These are phyloP conservation scores for Hemerocallis citrina DNA, from an alignment of 106 monocot species.

Conservation along the genomic window DNA sequence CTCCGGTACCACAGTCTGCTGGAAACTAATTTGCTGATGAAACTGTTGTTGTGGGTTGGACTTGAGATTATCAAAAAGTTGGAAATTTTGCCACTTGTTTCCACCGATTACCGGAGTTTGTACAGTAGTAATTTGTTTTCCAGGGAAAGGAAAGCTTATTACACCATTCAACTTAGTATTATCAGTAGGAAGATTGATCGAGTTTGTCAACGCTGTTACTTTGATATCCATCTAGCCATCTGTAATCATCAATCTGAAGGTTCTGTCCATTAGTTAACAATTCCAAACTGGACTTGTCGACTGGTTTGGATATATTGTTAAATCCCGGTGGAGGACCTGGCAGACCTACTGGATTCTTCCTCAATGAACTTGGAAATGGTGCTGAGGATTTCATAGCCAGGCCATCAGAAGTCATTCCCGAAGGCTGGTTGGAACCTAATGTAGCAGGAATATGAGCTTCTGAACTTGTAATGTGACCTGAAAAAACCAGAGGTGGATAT, in stretches of 20 bases:
- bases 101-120: slow-evolving; percentile 18
- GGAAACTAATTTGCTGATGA: too few relatives aligned
- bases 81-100: slow-evolving; percentile 52
- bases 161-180: slow-evolving; percentile 17
- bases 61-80: slow-evolving; percentile 51
- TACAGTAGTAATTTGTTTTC: slow-evolving; percentile 41
- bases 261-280: slow-evolving; percentile 15
- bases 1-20: slow-evolving; percentile 25
- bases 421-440: background rate
- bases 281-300: slow-evolving; percentile 10
- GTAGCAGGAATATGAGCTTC: too few relatives aligned
- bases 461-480: background rate
- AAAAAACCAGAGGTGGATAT: background rate
- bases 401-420: slow-evolving; percentile 22
- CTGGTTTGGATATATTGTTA: slow-evolving; percentile 25
- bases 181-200: slow-evolving; percentile 4
- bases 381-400: too few relatives aligned
- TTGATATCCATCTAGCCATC: slow-evolving; percentile 82
- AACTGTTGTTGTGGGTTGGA: slow-evolving; percentile 23
- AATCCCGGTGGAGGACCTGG: slow-evolving; percentile 82
- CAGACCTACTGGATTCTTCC: slow-evolving; percentile 71
- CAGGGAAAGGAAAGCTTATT: slow-evolving; percentile 62
- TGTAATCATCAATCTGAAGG: slow-evolving; percentile 61
- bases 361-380: slow-evolving; percentile 17
- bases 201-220: slow-evolving; percentile 8